Conservation (phyloP, 768 basidiomycete genomes). For the Kockovaella imperatae region DNA sequence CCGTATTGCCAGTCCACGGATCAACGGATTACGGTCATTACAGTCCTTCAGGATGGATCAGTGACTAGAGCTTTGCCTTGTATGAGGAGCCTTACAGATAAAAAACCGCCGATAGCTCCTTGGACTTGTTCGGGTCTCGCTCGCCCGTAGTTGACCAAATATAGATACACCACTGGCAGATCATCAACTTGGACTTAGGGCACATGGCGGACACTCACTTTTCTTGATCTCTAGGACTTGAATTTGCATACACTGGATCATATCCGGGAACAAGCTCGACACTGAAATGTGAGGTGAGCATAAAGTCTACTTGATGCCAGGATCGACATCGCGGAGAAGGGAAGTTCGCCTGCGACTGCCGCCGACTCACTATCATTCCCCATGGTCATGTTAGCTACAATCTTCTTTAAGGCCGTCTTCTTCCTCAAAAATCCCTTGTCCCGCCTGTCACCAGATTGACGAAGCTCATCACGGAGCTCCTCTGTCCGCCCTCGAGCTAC, state of each 20-base stretch:
- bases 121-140: constrained; percentile 89
- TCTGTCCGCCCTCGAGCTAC: constrained; percentile 45
- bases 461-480: constrained; percentile 86
- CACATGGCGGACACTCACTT: constrained; percentile 56
- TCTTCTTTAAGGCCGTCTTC: constrained; percentile 91
- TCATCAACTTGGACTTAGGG: not conserved
- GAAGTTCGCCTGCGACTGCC: not conserved
- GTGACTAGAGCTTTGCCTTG: too few relatives aligned
- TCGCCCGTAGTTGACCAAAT: constrained; percentile 92
- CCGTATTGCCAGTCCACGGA: constrained; percentile 91
- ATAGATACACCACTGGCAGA: constrained; percentile 88
- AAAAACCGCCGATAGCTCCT: constrained; percentile 79
- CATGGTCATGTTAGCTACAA: constrained; percentile 99
- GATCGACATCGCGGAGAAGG: not conserved
- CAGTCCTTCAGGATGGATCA: constrained; percentile 60
- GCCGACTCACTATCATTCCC: constrained; percentile 88
- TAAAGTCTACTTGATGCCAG: not conserved
- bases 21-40: constrained; percentile 89
- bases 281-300: constrained; percentile 50
- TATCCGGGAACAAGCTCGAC: constrained; percentile 90
- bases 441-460: constrained; percentile 75
- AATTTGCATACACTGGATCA: constrained; percentile 88
- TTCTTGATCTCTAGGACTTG: constrained; percentile 98
- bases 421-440: constrained; percentile 94
- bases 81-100: constrained; percentile 56